Percentiles rank a stretch among this genome's conserved stretches.
Conservation (phyloP, 2,329 filamentous ascomycete genomes). For the Botrytis elliptica region DNA sequence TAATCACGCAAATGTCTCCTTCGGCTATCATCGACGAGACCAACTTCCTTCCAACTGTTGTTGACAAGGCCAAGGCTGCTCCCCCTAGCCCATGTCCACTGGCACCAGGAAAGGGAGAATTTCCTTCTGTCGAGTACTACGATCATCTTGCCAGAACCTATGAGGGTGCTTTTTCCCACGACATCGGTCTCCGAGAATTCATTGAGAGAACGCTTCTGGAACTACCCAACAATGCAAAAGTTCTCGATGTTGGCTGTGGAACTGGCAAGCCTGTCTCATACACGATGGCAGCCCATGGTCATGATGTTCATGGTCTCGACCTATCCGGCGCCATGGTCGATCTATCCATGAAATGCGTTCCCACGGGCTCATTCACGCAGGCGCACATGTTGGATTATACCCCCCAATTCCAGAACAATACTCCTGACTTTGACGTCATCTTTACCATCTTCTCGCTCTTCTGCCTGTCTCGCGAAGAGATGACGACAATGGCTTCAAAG, state of each 20-base stretch:
- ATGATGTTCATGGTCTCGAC: constrained; percentile 27
- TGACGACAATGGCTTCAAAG: constrained; percentile 22
- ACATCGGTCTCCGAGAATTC: background rate
- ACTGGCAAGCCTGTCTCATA: constrained; percentile 37
- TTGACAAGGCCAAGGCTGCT: background rate
- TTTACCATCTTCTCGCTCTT: constrained; percentile 27
- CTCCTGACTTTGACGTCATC: constrained; percentile 18
- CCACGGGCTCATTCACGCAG: constrained; percentile 25
- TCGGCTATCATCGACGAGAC: background rate
- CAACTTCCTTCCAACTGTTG: background rate
- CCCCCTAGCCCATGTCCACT: background rate
- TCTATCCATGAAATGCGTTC: constrained; percentile 21
- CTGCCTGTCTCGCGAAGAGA: constrained; percentile 22
- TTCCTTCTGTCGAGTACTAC: constrained; percentile 10
- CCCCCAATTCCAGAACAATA: background rate
- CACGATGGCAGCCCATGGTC: constrained; percentile 32
- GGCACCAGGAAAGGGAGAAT: background rate
- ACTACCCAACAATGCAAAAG: background rate
- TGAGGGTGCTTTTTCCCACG: constrained; percentile 1
- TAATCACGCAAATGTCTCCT: background rate
- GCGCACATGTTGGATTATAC: constrained; percentile 26
- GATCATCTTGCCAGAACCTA: constrained; percentile 1
- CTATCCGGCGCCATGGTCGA: constrained; percentile 40
- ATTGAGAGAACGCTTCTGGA: background rate
- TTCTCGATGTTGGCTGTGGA: constrained; percentile 40